These are phyloP conservation scores for Onygenales sp. DNA, from an alignment of 2,329 filamentous ascomycete species.

Conservation along the genomic window DNA sequence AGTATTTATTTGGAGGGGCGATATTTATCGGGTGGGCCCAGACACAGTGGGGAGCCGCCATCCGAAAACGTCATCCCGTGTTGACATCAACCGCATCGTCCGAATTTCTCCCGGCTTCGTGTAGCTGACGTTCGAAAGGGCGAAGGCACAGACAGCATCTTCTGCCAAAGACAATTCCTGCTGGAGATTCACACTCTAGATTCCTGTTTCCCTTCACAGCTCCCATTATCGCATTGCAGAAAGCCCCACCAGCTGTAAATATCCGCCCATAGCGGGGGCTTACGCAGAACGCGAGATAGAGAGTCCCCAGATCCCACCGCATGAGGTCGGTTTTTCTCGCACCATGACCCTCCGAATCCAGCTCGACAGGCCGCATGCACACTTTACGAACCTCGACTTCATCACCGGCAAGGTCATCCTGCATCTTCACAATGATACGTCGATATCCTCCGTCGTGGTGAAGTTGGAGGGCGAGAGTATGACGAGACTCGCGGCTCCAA, in stretches of 20 bases:
- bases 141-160: too few species aligned
- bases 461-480: constrained; percentile 42
- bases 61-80: constrained; percentile 9
- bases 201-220: not conserved
- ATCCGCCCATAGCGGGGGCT: too few species aligned
- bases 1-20: too few species aligned
- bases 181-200: too few species aligned
- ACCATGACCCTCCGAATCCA: constrained; percentile 38
- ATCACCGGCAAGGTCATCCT: constrained; percentile 38
- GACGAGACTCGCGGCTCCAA: constrained; percentile 33
- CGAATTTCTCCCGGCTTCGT: too few species aligned
- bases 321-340: too few species aligned
- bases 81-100: not conserved
- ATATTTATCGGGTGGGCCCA: not conserved
- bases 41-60: not conserved
- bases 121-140: too few species aligned
- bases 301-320: too few species aligned
- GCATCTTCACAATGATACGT: constrained; percentile 30
- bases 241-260: too few species aligned
- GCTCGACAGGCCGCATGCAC: constrained; percentile 32
- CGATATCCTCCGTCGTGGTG: constrained; percentile 37
- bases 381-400: constrained; percentile 41
- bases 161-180: too few species aligned
- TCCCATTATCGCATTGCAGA: not conserved
- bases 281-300: too few species aligned